Base-by-base conservation (phyloP, 1,284 basidiomycete genomes). In the Coniophora puteana region DNA sequence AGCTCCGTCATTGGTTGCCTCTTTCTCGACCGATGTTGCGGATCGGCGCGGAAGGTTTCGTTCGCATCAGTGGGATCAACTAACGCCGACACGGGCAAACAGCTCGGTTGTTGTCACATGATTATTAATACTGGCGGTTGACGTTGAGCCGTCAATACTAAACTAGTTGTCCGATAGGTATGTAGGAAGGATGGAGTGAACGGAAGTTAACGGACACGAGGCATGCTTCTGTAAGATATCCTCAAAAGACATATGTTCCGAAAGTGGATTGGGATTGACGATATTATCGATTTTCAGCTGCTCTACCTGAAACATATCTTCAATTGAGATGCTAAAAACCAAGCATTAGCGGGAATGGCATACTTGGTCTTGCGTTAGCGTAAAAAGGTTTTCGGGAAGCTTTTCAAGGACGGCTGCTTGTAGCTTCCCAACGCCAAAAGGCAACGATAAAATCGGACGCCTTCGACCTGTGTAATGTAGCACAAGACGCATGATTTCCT, bases 301-400 rank as follows among this genome's bases (percentile, higher is more conserved):
- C 44, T 73, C 66, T 30, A 83, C 67, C 78, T 83, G 47, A 6
- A 38, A 8, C 8, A n/a, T 23, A 23, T 6, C 36, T 16, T 16
- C 28, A 35, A 21, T 11, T 8, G 14, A 38, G 21, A 17, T 12
- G 7, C 14, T 29, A 17, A 20, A 22, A 38, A 22, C 18, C 13
- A 14, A 8, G 24, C 30, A 23, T 17, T 13, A 28, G 20, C 39
- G 34, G 14, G 18, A 13, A 8, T 14, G 20, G 47, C 53, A 30
- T 46, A 82, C 83, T 67, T 86, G 83, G 46, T 74, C 73, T 30
- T 74, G 67, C 6, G 84, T 84, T 13, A 87, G 51, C 0, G 84
- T 85, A 46, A 87, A 78, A 8, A 83, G 51, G 47, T 74, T 82
- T n/a, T 63, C 54, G 1, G 83, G 85, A 5, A 87, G 62, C 40